A percentile compares a stretch with the other conserved stretches of the same genome.
Evolutionary conservation across 2,329 filamentous ascomycete species (phyloP).

Genomic region (Colletotrichum lindemuthianum): DNA sequence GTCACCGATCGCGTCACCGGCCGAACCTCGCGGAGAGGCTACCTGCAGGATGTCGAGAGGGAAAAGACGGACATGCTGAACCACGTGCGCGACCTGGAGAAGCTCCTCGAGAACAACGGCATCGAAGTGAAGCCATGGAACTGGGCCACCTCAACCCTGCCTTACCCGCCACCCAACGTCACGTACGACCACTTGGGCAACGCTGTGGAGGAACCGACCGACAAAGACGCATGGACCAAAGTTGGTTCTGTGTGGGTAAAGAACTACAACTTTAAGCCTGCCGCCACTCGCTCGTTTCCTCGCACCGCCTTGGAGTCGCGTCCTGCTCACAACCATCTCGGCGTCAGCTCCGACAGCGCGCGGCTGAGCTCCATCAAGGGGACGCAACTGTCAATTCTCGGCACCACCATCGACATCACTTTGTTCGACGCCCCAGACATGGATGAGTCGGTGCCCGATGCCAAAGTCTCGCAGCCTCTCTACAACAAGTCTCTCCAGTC

Average conservation of each 20-base stretch:
- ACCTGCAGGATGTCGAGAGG: constrained; percentile 79
- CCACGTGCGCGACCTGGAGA: constrained; percentile 75
- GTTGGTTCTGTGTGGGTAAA: constrained; percentile 49
- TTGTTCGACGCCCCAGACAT: constrained; percentile 75
- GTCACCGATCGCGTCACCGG: constrained; percentile 90
- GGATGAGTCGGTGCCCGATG: constrained; percentile 65
- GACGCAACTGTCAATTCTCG: constrained; percentile 80
- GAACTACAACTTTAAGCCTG: constrained; percentile 40
- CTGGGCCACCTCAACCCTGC: constrained; percentile 33
- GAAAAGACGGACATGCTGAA: constrained; percentile 74
- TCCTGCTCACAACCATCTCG: constrained; percentile 72
- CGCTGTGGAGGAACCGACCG: constrained; percentile 37
- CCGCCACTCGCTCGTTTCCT: constrained; percentile 42
- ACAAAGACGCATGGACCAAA: constrained; percentile 45
- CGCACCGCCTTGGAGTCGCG: constrained; percentile 51
- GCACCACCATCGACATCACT: constrained; percentile 81
- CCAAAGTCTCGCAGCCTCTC: constrained; percentile 53
- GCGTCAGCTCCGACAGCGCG: constrained; percentile 70
- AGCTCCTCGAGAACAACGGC: constrained; percentile 69
- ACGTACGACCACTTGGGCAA: constrained; percentile 42
- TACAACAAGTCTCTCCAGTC: constrained; percentile 80
- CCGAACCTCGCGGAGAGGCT: constrained; percentile 80
- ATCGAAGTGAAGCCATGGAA: constrained; percentile 67
- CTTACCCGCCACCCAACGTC: constrained; percentile 38
- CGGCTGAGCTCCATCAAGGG: constrained; percentile 79